A percentile compares a stretch with the other conserved stretches of the same genome.
These are phyloP conservation scores for Phaeotremella fagi DNA, from an alignment of 768 basidiomycete genomes.

Conservation along the genomic window DNA sequence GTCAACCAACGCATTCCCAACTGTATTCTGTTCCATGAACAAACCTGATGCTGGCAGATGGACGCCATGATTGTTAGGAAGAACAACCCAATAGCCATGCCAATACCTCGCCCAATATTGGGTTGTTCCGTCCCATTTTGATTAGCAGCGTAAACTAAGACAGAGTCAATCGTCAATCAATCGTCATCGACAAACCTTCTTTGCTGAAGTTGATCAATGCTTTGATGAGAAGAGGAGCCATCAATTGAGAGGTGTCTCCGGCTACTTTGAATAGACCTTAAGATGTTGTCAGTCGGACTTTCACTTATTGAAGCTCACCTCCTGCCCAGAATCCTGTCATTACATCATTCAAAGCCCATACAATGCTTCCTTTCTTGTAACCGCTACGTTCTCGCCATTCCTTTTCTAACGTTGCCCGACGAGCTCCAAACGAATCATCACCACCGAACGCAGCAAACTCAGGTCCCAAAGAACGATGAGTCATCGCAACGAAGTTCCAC, in stretches of 20 bases:
- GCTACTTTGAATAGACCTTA: constrained; percentile 41
- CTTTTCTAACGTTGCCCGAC: constrained; percentile 54
- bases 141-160: constrained; percentile 33
- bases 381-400: constrained; percentile 29
- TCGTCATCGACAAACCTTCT: constrained; percentile 15
- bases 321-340: constrained; percentile 43
- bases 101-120: constrained; percentile 42
- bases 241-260: constrained; percentile 39
- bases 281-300: constrained; percentile 3
- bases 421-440: constrained; percentile 2
- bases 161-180: background rate
- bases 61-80: constrained; percentile 38
- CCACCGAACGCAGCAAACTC: constrained; percentile 7
- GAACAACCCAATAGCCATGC: constrained; percentile 45
- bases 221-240: constrained; percentile 49
- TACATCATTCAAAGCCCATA: constrained; percentile 37
- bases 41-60: constrained; percentile 42
- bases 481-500: constrained; percentile 52
- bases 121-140: constrained; percentile 19
- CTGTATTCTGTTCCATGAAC: no score
- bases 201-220: constrained; percentile 41
- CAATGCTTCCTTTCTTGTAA: constrained; percentile 15
- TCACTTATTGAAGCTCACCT: constrained; percentile 8
- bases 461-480: constrained; percentile 45
- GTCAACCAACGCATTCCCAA: background rate